Evolutionary conservation across 306 rosid genomes (phyloP).

Genomic region (Coriaria nepalensis): DNA sequence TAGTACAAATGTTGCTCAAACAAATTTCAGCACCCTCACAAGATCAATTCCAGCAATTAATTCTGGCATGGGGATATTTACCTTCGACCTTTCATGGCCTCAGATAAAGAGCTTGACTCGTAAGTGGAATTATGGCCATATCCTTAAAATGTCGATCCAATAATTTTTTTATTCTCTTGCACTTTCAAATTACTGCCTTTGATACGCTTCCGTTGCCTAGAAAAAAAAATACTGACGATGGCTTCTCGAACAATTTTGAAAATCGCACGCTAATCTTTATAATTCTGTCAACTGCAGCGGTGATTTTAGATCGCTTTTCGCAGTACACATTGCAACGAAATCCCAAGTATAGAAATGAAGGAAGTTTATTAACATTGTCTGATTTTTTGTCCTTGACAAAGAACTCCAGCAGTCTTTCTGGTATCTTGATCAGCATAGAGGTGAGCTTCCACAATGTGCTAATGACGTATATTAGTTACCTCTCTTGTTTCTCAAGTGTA

Average conservation of each 20-base stretch:
- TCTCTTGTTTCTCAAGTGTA: too few species aligned
- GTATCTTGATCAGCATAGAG: conserved; percentile 62
- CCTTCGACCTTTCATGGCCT: conserved; percentile 60
- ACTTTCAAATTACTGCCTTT: not conserved
- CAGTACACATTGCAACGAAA: conserved; percentile 34
- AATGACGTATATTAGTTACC: too few species aligned
- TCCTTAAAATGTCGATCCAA: conserved; percentile 11
- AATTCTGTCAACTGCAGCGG: conserved; percentile 55
- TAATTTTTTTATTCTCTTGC: conserved; percentile 11
- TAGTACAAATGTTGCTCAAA: conserved; percentile 42
- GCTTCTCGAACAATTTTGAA: too few species aligned
- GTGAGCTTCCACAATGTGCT: conserved; percentile 23
- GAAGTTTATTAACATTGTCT: conserved; percentile 36
- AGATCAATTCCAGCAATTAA: conserved; percentile 32
- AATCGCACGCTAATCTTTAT: too few species aligned
- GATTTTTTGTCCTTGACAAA: conserved; percentile 71
- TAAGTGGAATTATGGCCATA: too few species aligned
- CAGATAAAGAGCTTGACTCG: conserved; percentile 47
- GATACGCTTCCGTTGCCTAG: too few species aligned
- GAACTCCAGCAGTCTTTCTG: conserved; percentile 46
- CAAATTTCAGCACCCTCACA: conserved; percentile 23
- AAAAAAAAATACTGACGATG: too few species aligned
- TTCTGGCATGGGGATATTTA: conserved; percentile 45
- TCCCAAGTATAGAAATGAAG: conserved; percentile 33
- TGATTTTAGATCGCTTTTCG: conserved; percentile 34